Conservation (phyloP, 1,139 yeast genomes). For the Pichia sp. region DNA sequence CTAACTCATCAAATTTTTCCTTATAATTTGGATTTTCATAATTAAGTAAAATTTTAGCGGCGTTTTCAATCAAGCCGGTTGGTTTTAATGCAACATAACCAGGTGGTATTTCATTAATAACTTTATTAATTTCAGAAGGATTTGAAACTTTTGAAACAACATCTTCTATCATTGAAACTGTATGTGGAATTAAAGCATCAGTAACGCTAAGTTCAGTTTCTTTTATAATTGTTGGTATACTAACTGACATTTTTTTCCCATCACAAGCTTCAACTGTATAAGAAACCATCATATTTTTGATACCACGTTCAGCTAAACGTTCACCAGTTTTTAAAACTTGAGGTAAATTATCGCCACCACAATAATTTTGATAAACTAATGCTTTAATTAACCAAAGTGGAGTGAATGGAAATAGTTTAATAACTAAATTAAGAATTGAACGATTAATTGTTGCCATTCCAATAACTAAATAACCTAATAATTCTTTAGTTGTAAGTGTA, state of each 20-base stretch:
- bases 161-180: slow-evolving; percentile 41
- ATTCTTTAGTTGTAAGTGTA: slow-evolving; percentile 31
- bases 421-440: slow-evolving; percentile 52
- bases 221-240: slow-evolving; percentile 56
- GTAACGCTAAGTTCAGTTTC: slow-evolving; percentile 65
- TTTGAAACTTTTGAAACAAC: slow-evolving; percentile 49
- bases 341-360: slow-evolving; percentile 79
- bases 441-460: slow-evolving; percentile 64
- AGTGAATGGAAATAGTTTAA: slow-evolving; percentile 64
- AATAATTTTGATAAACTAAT: slow-evolving; percentile 75
- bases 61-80: slow-evolving; percentile 76
- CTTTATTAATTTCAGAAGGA: slow-evolving; percentile 35
- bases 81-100: slow-evolving; percentile 91
- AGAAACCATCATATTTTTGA: slow-evolving; percentile 89
- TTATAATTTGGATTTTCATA: slow-evolving; percentile 47
- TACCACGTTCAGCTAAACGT: slow-evolving; percentile 62
- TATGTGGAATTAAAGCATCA: slow-evolving; percentile 69
- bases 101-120: slow-evolving; percentile 62
- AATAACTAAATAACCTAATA: slow-evolving; percentile 58
- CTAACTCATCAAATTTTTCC: slow-evolving; percentile 52
- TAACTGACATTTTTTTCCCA: slow-evolving; percentile 55
- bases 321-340: slow-evolving; percentile 70
- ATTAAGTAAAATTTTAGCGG: slow-evolving; percentile 66
- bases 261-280: slow-evolving; percentile 92
- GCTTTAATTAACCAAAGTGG: slow-evolving; percentile 68